These are phyloP conservation scores for Solanum raphanifolium DNA, from an alignment of 257 asterid species.

Conservation along the genomic window DNA sequence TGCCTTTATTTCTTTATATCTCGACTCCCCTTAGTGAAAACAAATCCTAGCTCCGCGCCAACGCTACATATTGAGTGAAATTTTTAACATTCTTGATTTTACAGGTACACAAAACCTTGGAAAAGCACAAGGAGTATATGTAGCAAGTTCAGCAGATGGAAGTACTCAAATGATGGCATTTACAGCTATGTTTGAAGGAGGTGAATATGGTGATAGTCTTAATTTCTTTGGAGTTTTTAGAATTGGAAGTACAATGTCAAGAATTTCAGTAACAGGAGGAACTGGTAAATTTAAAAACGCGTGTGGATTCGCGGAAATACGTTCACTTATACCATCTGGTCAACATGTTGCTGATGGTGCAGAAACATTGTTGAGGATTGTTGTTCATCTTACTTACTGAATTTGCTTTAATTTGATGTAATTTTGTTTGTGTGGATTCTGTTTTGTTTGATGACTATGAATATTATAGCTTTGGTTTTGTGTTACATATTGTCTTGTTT, in stretches of 20 bases:
- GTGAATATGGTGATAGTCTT: constrained; percentile 41
- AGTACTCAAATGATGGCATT: constrained; percentile 43
- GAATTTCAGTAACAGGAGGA: constrained; percentile 35
- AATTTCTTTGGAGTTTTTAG: constrained; percentile 39
- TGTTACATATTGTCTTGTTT: background rate
- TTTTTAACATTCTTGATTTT: background rate
- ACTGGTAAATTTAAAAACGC: constrained; percentile 47
- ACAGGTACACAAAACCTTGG: constrained; percentile 24
- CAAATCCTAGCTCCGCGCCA: background rate
- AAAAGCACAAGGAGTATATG: constrained; percentile 42
- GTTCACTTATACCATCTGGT: constrained; percentile 37
- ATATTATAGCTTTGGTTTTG: background rate
- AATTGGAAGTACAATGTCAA: constrained; percentile 39
- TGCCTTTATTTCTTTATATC: background rate
- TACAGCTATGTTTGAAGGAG: constrained; percentile 48
- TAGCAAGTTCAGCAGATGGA: constrained; percentile 44
- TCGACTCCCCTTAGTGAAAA: background rate
- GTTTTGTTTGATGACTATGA: background rate
- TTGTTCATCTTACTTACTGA: constrained; percentile 30
- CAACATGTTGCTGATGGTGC: constrained; percentile 41
- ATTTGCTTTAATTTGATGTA: background rate
- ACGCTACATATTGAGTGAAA: background rate
- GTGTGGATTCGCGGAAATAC: constrained; percentile 38
- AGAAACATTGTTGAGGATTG: constrained; percentile 36
- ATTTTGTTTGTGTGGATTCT: background rate